These are phyloP conservation scores for Grosmannia huntii DNA, from an alignment of 2,329 filamentous ascomycete species.

Conservation along the genomic window DNA sequence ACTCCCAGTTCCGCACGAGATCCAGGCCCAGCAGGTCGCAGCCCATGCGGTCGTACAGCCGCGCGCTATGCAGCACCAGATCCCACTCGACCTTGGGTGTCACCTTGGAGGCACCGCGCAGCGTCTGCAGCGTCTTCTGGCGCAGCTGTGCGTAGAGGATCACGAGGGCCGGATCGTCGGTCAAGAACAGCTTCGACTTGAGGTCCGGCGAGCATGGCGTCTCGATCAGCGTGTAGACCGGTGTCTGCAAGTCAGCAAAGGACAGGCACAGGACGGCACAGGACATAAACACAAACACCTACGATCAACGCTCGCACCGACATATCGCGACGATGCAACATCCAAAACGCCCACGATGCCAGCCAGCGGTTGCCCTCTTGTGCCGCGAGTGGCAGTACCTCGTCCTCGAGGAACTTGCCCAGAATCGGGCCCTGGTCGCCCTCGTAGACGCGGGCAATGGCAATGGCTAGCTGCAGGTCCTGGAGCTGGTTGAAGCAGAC, in stretches of 20 bases:
- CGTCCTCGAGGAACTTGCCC: constrained; percentile 61
- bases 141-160: constrained; percentile 79
- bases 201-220: constrained; percentile 56
- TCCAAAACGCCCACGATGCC: constrained; percentile 91
- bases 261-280: neutral
- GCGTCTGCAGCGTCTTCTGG: constrained; percentile 67
- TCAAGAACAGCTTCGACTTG: constrained; percentile 66
- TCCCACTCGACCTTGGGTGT: constrained; percentile 72
- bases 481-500: constrained; percentile 78
- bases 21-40: constrained; percentile 83
- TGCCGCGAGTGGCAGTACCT: constrained; percentile 64
- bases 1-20: constrained; percentile 73
- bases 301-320: constrained; percentile 75
- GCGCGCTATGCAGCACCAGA: constrained; percentile 76
- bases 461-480: constrained; percentile 81
- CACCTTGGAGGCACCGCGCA: constrained; percentile 73
- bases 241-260: constrained; percentile 39
- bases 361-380: constrained; percentile 84
- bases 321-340: constrained; percentile 69
- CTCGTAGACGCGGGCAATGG: constrained; percentile 77
- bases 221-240: constrained; percentile 61
- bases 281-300: constrained; percentile 20
- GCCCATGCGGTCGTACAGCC: constrained; percentile 80
- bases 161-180: constrained; percentile 81
- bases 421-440: constrained; percentile 70